phyloP scores from a whole-genome alignment of 1,139 yeast species.

The Pneumocystis wakefieldiae region DNA sequence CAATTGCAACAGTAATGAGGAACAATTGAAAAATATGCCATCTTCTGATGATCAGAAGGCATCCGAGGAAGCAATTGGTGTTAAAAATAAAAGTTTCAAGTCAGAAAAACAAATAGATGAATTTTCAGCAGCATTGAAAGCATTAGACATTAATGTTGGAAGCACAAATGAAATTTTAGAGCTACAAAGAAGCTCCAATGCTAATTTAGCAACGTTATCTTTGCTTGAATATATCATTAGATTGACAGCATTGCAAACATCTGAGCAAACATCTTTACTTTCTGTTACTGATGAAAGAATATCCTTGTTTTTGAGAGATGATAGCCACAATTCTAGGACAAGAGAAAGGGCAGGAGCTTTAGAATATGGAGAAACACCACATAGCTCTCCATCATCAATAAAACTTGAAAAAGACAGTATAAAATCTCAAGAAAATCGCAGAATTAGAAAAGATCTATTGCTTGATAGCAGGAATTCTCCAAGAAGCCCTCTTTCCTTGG shows the following conservation, averaged over 20 bases:
- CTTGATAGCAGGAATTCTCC: background rate
- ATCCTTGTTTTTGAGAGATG: slow-evolving; percentile 48
- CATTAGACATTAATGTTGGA: slow-evolving; percentile 4
- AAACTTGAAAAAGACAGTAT: background rate
- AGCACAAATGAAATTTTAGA: slow-evolving; percentile 3
- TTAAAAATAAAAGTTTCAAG: background rate
- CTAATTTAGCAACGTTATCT: slow-evolving; percentile 30
- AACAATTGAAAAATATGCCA: background rate
- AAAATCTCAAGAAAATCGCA: background rate
- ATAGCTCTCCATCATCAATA: background rate
- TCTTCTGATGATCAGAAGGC: background rate
- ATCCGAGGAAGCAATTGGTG: background rate
- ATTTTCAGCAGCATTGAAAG: slow-evolving; percentile 8
- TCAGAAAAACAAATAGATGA: slow-evolving; percentile 4
- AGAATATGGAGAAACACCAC: background rate
- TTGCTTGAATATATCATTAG: slow-evolving; percentile 52
- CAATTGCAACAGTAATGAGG: background rate
- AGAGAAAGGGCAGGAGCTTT: background rate
- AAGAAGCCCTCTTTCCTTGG: background rate
- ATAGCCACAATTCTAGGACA: slow-evolving; percentile 16
- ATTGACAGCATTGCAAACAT: slow-evolving; percentile 45
- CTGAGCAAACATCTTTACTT: slow-evolving; percentile 42
- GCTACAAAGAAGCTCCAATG: slow-evolving; percentile 2
- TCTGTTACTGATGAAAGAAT: slow-evolving; percentile 54
- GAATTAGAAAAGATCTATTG: background rate